A percentile compares a stretch with the other conserved stretches of the same genome.
Evolutionary conservation across 2,329 filamentous ascomycete species (phyloP).

Genomic region (Cercospora janseana): DNA sequence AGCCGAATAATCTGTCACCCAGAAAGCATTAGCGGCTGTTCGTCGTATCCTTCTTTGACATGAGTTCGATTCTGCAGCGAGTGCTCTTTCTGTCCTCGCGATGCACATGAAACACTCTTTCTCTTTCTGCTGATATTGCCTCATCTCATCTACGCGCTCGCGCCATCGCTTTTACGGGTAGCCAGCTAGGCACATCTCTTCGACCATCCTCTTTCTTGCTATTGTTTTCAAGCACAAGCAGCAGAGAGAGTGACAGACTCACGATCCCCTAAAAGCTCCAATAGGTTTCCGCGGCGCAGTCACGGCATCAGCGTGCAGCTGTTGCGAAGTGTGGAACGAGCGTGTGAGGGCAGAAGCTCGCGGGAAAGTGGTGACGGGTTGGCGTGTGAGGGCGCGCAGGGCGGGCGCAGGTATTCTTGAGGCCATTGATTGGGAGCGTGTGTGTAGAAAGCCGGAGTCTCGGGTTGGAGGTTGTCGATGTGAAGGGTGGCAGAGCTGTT

Average conservation of each 20-base stretch:
- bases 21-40: no score
- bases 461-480: background rate
- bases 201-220: background rate
- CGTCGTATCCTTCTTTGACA: no score
- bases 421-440: no score
- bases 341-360: conserved; percentile 6
- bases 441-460: background rate
- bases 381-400: conserved; percentile 35
- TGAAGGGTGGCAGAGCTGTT: background rate
- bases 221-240: no score
- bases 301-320: conserved; percentile 24
- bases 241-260: conserved; percentile 40
- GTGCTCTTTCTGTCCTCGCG: no score
- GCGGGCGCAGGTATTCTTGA: conserved; percentile 32
- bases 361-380: conserved; percentile 18
- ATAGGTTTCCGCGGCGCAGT: conserved; percentile 63
- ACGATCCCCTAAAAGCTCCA: conserved; percentile 71
- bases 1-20: conserved; percentile 74
- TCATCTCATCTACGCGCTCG: background rate
- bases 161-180: background rate
- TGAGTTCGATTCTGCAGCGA: no score
- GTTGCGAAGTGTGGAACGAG: conserved; percentile 42
- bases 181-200: background rate
- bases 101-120: no score
- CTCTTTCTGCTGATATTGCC: no score